A percentile compares a stretch with the other conserved stretches of the same genome.
Evolutionary conservation across 2,329 filamentous ascomycete genomes (phyloP).

Genomic region (Ophiostoma quercus): DNA sequence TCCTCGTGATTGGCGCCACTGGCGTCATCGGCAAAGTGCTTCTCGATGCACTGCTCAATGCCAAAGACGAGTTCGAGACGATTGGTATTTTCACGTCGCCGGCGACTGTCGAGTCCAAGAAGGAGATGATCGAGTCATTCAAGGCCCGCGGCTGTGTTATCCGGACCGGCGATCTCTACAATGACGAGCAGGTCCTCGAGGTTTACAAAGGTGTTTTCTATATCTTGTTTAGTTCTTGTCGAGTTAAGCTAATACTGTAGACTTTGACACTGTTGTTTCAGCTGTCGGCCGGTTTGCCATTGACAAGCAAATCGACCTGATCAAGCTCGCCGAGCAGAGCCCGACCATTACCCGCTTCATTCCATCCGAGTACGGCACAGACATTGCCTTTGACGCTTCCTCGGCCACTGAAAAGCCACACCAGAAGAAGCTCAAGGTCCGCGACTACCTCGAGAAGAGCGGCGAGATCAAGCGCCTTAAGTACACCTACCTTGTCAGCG

Average conservation of each 20-base stretch:
- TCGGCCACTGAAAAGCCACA: slow-evolving; percentile 24
- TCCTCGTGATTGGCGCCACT: slow-evolving; percentile 35
- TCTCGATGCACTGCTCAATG: slow-evolving; percentile 32
- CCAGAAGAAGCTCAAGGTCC: slow-evolving; percentile 26
- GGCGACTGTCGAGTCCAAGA: slow-evolving; percentile 19
- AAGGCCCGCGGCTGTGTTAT: slow-evolving; percentile 17
- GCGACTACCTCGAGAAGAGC: slow-evolving; percentile 18
- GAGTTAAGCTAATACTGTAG: neutral
- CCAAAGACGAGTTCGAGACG: slow-evolving; percentile 33
- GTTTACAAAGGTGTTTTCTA: slow-evolving; percentile 20
- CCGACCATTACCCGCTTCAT: slow-evolving; percentile 47
- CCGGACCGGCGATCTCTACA: slow-evolving; percentile 20
- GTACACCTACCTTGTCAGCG: slow-evolving; percentile 22
- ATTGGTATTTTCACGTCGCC: slow-evolving; percentile 47
- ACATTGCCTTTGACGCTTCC: slow-evolving; percentile 22
- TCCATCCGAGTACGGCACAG: slow-evolving; percentile 25
- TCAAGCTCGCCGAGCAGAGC: slow-evolving; percentile 41
- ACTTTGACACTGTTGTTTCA: slow-evolving; percentile 25
- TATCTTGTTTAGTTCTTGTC: too few species aligned
- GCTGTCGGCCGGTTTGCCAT: slow-evolving; percentile 25
- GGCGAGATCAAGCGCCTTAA: slow-evolving; percentile 16
- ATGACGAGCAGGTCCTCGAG: slow-evolving; percentile 20
- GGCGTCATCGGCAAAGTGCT: slow-evolving; percentile 37
- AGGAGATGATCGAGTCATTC: slow-evolving; percentile 18
- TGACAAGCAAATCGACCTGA: slow-evolving; percentile 25